Evolutionary conservation across 257 asterid species (phyloP), one percentile per base, ranked within the genome.

Genomic region (Mentha longifolia): DNA sequence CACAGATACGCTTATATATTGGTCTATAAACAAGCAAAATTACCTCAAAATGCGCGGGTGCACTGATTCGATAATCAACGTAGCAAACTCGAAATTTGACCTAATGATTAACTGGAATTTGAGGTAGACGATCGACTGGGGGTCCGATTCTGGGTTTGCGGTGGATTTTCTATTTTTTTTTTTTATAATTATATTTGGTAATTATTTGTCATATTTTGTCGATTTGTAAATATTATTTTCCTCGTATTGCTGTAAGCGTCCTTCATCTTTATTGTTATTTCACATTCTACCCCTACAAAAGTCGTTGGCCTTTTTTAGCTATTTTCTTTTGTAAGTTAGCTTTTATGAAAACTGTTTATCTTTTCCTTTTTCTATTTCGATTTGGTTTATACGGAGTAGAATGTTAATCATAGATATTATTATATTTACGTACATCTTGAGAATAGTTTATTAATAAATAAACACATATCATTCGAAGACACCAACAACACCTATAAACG

Each of bases 31-130:
- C 46, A 61, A 22, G n/a, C 15, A 50, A 68, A 80, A 72, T 19
- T 41, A 76, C 57, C 70, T 81, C 70, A 22, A 70, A 73, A 49
- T 19, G 39, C 42, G 50, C 49, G 59, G 61, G 33, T 49, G 58
- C 13, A 55, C 56, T 35, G 82, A 81, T 77, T 70, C 33, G 77
- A 70, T 82, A 67, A 77, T 76, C 82, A 70, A 61, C 51, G 19
- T 55, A 64, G 67, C 45, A 45, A 58, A 55, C 49, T 66, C 17
- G 61, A 71, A 62, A 17, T 7, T 64, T 22, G 56, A 64, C 69
- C 64, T 12, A 70, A 60, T 66, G 75, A 66, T 64, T 66, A 28
- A 63, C 70, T 49, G 59, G 73, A 77, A 68, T 55, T 61, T 54
- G 80, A 78, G 68, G 78, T 72, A 54, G 68, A 61, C 7, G 80